Base-by-base conservation (phyloP, 139 green algal genomes). In the Chlamydomonas schloesseri region DNA sequence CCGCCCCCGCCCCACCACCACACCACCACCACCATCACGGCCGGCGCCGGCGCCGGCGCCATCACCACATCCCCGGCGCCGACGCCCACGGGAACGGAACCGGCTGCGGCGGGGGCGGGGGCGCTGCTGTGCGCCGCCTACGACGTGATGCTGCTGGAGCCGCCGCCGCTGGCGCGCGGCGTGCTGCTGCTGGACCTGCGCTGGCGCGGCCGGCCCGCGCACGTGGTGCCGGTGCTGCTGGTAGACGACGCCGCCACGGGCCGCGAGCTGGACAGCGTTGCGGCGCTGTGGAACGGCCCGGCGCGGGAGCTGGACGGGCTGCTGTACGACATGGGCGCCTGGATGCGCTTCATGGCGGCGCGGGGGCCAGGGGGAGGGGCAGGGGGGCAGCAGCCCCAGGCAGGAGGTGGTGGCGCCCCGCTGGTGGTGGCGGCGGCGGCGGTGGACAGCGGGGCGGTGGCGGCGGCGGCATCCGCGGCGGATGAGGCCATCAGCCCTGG, bases 171-270 rank as follows among this genome's bases (percentile, higher is more conserved):
- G 15, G 26, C 14, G 17, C 18, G 34, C 55, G 58, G 36, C 17
- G 75, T 82, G 37, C 65, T 83, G 76, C 36, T 83, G 62, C 0
- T 73, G 11, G 76, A 83, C 76, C 76, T 83, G 36, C 76, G 76
- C 33, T 83, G 60, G 60, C 24, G 36, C 15, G 76, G 76, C 60
- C 60, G 37, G 5, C 76, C 76, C 26, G 60, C 42, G 17, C 60
- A 73, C 10, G 76, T 73, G 26, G 60, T 64, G 31, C 76, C 76
- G 10, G 60, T 73, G 28, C 55, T 83, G 33, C 42, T 83, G 14
- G 14, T 72, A 36, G 36, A 60, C 26, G 33, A 69, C 53, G 42
- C 3, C 67, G 15, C 20, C 57, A 64, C 20, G 20, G 64, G 29
- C n/a, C 11, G 17, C 24, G 76, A 73, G 62, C 42, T 83, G 76